Evolutionary conservation across 192 early-diverging fungal species (phyloP), one percentile per base, ranked within the genome.

Genomic region (Umbelopsis vinacea): DNA sequence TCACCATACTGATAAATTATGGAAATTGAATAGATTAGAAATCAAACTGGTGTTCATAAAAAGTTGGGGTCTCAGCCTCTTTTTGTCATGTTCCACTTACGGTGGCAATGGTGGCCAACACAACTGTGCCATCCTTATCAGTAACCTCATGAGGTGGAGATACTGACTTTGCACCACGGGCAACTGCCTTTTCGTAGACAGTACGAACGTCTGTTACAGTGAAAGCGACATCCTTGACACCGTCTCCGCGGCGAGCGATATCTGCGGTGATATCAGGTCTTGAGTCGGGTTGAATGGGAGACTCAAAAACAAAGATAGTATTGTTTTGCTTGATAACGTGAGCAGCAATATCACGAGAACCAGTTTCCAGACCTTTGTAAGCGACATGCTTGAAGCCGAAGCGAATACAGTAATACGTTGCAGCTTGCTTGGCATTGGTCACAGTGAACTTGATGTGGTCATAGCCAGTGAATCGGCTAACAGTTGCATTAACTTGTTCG

Each of bases 361-460:
- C 96, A 33, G 96, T 99, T 80, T 99, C 97, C 68, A 99, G 90
- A 2, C 97, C 97, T 72, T 90, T 90, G 87, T 99, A 98, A 17
- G 95, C 96, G 69, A 96, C 73, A 70, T 93, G 89, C 79, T 91
- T 87, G 85, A 99, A 99, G 11, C 97, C 97, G 77, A 97, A 93
- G 66, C 94, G 89, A 57, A 93, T 95, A 81, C 87, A 83, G 84
- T 98, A 98, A 86, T 85, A 99, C 57, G 94, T 90, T 33, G 96
- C 96, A 47, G 96, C 97, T 79, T 96, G 95, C 81, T 96, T 96
- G 72, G 95, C 93, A 75, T 96, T 95, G 53, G 93, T 93, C 50
- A 96, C 95, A 83, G 93, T 94, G 79, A 94, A 94, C 60, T 85
- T 88, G 33, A 96, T 71, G 78, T 96, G 94, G 82, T 96, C 92